Base-by-base conservation (phyloP, 2,329 filamentous ascomycete species). In the Myriangium duriaei region DNA sequence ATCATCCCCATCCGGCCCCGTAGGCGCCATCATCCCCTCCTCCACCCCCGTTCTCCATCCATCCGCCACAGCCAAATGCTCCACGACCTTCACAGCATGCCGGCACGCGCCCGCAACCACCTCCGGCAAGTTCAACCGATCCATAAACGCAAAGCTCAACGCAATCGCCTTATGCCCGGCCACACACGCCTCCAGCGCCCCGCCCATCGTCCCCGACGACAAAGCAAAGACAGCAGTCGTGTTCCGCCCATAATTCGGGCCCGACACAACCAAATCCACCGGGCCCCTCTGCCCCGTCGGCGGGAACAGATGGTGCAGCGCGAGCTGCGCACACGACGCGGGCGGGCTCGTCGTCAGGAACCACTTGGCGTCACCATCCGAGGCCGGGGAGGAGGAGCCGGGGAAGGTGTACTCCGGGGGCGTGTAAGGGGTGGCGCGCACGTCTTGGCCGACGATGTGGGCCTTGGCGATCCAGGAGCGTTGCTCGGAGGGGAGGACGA, bases 391-490 rank as follows among this genome's bases (percentile, higher is more conserved):
- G 6, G 39, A 30, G 45, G 43, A 58, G 47, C 40, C 50, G 47
- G 37, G 38, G 16, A 48, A 44, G 11, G 24, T 26, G 36, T 55
- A 52, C 7, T 42, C 40, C 11, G 46, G 43, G 4, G 53, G 54
- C 5, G 39, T 50, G 34, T 68, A 61, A 56, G 82, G 78, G 31
- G 70, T 76, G 11, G 75, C 78, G 39, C 81, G 81, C 45, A 83
- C 76, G 37, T 77, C 73, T 46, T 73, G 58, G 40, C 87, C 87
- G 51, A 96, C 86, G 53, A 96, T 82, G 61, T 96, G 91, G 2
- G 91, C 91, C 67, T 98, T 98, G 51, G 87, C 87, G 52, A 98
- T 96, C 91, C 91, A 98, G 40, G 86, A 94, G 45, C 88, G 78
- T 63, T 98, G 91, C 5, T 79, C 79, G 58, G 95, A 76, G 2